Conservation (phyloP, 1,284 basidiomycete genomes). For the Phlebopus sp. region DNA sequence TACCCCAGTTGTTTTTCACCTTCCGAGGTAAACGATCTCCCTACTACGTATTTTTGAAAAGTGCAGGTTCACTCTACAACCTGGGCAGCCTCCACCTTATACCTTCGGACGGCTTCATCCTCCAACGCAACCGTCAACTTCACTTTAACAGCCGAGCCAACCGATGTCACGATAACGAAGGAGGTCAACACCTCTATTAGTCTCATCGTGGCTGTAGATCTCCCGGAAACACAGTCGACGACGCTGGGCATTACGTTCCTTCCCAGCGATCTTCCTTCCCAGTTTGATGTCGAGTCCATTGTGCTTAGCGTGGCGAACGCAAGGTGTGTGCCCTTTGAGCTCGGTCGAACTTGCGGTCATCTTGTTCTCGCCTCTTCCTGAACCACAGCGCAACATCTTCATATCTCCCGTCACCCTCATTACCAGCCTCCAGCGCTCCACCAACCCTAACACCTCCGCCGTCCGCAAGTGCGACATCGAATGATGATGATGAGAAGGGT, state of each 20-base stretch:
- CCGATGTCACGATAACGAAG: constrained; percentile 24
- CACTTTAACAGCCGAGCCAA: constrained; percentile 40
- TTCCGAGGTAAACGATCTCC: constrained; percentile 47
- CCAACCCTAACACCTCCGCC: constrained; percentile 30
- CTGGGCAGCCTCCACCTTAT: constrained; percentile 42
- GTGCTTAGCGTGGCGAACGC: constrained; percentile 38
- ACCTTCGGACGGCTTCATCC: constrained; percentile 39
- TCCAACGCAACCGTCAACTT: constrained; percentile 53
- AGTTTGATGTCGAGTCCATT: constrained; percentile 43
- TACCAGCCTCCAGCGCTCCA: constrained; percentile 39
- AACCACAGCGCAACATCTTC: constrained; percentile 35
- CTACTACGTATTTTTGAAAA: neutral
- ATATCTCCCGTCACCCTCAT: constrained; percentile 40
- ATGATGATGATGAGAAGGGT: constrained; percentile 3
- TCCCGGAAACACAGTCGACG: constrained; percentile 39
- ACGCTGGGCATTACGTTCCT: constrained; percentile 44
- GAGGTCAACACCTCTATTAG: constrained; percentile 30
- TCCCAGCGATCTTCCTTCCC: constrained; percentile 21
- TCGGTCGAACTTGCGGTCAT: neutral
- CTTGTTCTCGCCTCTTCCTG: neutral
- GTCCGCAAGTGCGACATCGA: constrained; percentile 9
- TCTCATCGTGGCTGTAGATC: constrained; percentile 34
- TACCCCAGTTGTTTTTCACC: constrained; percentile 53
- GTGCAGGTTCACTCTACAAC: constrained; percentile 3
- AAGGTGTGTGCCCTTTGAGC: constrained; percentile 33